Conservation (phyloP, 768 basidiomycete genomes). For the Russula emetica region DNA sequence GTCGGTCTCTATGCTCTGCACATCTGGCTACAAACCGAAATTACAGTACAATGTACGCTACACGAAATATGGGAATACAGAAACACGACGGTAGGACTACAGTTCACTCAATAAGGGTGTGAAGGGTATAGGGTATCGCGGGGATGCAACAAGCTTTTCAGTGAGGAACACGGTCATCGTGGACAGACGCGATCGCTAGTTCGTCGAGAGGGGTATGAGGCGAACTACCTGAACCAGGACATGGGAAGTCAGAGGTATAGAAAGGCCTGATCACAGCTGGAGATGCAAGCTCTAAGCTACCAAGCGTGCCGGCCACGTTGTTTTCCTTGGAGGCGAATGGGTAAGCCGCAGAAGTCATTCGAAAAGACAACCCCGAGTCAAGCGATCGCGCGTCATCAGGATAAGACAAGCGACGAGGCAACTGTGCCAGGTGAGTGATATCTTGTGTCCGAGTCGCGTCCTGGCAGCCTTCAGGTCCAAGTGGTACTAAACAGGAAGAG, state of each 20-base stretch:
- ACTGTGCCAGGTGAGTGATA: slow-evolving; percentile 8
- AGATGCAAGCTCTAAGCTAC: slow-evolving; percentile 22
- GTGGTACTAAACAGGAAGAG: slow-evolving; percentile 8
- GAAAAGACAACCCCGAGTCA: slow-evolving; percentile 7
- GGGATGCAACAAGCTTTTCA: not conserved
- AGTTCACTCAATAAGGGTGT: slow-evolving; percentile 1
- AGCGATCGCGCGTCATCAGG: slow-evolving; percentile 7
- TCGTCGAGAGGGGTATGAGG: slow-evolving; percentile 9
- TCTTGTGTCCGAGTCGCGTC: slow-evolving; percentile 3
- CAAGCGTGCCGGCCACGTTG: slow-evolving; percentile 15
- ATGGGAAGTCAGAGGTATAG: slow-evolving; percentile 16
- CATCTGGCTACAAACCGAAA: slow-evolving; percentile 24
- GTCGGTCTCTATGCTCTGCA: not conserved
- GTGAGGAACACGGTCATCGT: slow-evolving; percentile 12
- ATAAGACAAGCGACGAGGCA: slow-evolving; percentile 27
- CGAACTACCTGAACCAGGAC: slow-evolving; percentile 2
- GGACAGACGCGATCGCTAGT: not conserved
- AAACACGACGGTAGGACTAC: slow-evolving; percentile 3
- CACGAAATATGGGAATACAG: slow-evolving; percentile 8
- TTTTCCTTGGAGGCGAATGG: slow-evolving; percentile 15
- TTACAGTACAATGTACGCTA: slow-evolving; percentile 20
- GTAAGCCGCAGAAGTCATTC: slow-evolving; percentile 8
- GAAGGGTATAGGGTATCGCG: slow-evolving; percentile 19
- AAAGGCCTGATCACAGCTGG: slow-evolving; percentile 26
- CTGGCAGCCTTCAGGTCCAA: slow-evolving; percentile 11